Percentiles rank a stretch among this genome's conserved stretches.
phyloP scores from a whole-genome alignment of 2,329 filamentous ascomycete genomes.

The Colletotrichum chlorophyti region DNA sequence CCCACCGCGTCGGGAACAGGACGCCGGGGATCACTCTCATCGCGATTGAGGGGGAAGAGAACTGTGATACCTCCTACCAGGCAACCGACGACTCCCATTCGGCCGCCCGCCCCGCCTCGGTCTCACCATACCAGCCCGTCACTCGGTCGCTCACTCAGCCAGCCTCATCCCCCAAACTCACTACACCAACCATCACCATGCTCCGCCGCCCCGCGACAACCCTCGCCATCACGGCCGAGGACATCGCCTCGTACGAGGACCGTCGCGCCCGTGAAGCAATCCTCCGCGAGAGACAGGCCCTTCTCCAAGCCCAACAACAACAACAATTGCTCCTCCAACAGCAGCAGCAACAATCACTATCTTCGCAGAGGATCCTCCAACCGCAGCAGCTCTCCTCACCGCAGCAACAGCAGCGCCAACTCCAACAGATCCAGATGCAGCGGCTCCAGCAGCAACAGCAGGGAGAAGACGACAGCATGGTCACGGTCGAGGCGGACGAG shows the following conservation, averaged over 20 bases:
- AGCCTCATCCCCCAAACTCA: background rate
- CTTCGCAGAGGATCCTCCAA: too few relatives aligned
- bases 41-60: too few relatives aligned
- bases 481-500: conserved; percentile 18
- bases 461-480: conserved; percentile 17
- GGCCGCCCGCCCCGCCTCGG: too few relatives aligned
- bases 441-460: conserved; percentile 31
- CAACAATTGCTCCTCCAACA: conserved; percentile 21
- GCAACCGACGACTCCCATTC: too few relatives aligned
- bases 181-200: conserved; percentile 47
- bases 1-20: too few relatives aligned
- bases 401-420: conserved; percentile 4
- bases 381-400: background rate
- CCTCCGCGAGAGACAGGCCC: conserved; percentile 26
- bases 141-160: background rate
- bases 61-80: too few relatives aligned
- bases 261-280: conserved; percentile 53
- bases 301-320: conserved; percentile 26
- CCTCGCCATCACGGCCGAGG: conserved; percentile 72
- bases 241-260: conserved; percentile 75
- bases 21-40: too few relatives aligned
- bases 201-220: conserved; percentile 73
- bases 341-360: conserved; percentile 18
- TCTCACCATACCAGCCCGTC: background rate
- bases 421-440: conserved; percentile 23